Percentiles rank a stretch among this genome's conserved stretches.
Evolutionary conservation across 805 yeast species (phyloP).

Genomic region (Candida corydali): DNA sequence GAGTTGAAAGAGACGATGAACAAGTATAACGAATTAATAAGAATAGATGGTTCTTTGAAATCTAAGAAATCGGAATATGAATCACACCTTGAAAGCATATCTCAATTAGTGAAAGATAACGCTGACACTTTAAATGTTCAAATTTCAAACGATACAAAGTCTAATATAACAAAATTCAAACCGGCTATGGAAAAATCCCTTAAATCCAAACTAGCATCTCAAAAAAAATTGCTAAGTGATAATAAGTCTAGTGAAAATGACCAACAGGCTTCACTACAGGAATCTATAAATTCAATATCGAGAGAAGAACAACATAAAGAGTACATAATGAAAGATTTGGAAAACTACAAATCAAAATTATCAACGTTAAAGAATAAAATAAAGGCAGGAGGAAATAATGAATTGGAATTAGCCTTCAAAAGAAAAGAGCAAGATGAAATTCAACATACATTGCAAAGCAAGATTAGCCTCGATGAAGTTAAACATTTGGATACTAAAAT

Average conservation of each 20-base stretch:
- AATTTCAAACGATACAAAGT: background rate
- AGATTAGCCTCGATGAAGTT: constrained; percentile 13
- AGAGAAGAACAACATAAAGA: constrained; percentile 41
- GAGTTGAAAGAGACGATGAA: constrained; percentile 10
- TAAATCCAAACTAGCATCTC: background rate
- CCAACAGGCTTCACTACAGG: constrained; percentile 13
- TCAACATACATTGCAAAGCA: constrained; percentile 26
- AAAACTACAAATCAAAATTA: constrained; percentile 30
- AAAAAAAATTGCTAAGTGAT: constrained; percentile 6
- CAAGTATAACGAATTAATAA: constrained; percentile 33
- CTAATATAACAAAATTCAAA: constrained; percentile 4
- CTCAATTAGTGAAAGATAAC: constrained; percentile 4
- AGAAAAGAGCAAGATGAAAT: constrained; percentile 37
- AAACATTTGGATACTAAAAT: constrained; percentile 23
- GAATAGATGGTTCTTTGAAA: constrained; percentile 53
- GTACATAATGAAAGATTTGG: constrained; percentile 41
- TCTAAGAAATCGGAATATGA: constrained; percentile 37
- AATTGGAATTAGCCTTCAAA: constrained; percentile 45
- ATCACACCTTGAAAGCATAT: constrained; percentile 18
- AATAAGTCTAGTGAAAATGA: constrained; percentile 10
- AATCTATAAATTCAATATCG: constrained; percentile 19
- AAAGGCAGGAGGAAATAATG: constrained; percentile 29
- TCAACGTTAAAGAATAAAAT: constrained; percentile 35
- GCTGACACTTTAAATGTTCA: constrained; percentile 1
- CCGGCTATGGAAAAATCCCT: constrained; percentile 2